Evolutionary conservation across 257 asterid genomes (phyloP), one percentile per base, ranked within the genome.

Genomic region (Anisodus tanguticus): DNA sequence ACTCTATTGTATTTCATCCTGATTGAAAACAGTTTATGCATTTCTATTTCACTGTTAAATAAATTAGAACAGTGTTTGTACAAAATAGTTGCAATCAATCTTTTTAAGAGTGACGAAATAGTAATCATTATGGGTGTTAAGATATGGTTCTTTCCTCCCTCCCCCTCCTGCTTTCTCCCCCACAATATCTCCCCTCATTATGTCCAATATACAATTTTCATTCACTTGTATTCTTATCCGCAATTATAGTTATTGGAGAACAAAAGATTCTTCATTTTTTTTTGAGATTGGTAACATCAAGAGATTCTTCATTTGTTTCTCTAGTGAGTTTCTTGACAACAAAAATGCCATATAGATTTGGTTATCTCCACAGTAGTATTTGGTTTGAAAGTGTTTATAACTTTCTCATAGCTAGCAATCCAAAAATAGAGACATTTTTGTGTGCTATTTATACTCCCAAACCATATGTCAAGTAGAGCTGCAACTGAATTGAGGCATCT

Each of bases 261-360:
- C 59, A 11, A 74, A 43, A 74, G 60, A 19, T 19, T 74, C 80
- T 74, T 47, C 59, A 74, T 74, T 6, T 49, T 19, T 19, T 74
- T 45, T 31, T 31, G 35, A 31, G 35, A 31, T 31, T 31, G 35
- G 35, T 31, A 31, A 31, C 35, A 31, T 1, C 35, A 31, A 31
- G 35, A 31, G 35, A 31, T 31, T 31, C 35, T 72, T 45, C 58
- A 72, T 72, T 6, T 47, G 41, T 17, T 72, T 45, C 80, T 72
- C 80, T 72, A 72, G 57, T 74, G 60, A 74, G 11, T 49, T 74
- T 74, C 80, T 74, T 49, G 80, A 74, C 60, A 59, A 19, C 43
- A 22, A 11, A 74, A 37, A 49, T 19, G 43, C 80, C 49, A 45
- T 74, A 22, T 51, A 74, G 22, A 74, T 49, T 49, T 74, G 11